Evolutionary conservation across 176 grass and related monocot species (phyloP).

Genomic region (Avena eriantha): DNA sequence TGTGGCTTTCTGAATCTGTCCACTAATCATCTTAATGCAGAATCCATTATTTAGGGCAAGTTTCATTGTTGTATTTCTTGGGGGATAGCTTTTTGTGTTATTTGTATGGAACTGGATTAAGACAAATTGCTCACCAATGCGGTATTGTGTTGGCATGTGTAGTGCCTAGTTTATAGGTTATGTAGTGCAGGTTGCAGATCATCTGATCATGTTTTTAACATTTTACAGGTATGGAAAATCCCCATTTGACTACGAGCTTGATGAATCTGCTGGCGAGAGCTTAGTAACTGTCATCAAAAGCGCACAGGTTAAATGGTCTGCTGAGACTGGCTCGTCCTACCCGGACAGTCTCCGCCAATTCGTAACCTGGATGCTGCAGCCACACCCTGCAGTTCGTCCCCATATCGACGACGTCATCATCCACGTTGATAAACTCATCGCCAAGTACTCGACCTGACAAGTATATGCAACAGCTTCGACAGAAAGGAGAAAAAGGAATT

Average conservation of each 20-base stretch:
- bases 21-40: neutral
- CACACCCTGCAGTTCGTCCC: slow-evolving; percentile 77
- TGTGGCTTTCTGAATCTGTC: neutral
- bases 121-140: slow-evolving; percentile 9
- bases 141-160: neutral
- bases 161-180: slow-evolving; percentile 8
- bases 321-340: slow-evolving; percentile 47
- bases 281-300: slow-evolving; percentile 61
- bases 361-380: slow-evolving; percentile 91
- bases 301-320: slow-evolving; percentile 85
- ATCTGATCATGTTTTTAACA: slow-evolving; percentile 6
- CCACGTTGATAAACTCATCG: slow-evolving; percentile 90
- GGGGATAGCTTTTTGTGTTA: neutral
- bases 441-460: slow-evolving; percentile 69
- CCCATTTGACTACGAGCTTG: slow-evolving; percentile 83
- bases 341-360: slow-evolving; percentile 76
- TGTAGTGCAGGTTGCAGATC: neutral
- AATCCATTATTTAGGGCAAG: neutral
- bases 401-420: slow-evolving; percentile 87
- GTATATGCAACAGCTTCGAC: slow-evolving; percentile 15
- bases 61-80: neutral
- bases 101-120: slow-evolving; percentile 13
- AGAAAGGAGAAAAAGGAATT: slow-evolving; percentile 25
- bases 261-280: slow-evolving; percentile 75
- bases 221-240: slow-evolving; percentile 73